phyloP scores from a whole-genome alignment of 2,329 filamentous ascomycete genomes.

The Cytospora piceae region DNA sequence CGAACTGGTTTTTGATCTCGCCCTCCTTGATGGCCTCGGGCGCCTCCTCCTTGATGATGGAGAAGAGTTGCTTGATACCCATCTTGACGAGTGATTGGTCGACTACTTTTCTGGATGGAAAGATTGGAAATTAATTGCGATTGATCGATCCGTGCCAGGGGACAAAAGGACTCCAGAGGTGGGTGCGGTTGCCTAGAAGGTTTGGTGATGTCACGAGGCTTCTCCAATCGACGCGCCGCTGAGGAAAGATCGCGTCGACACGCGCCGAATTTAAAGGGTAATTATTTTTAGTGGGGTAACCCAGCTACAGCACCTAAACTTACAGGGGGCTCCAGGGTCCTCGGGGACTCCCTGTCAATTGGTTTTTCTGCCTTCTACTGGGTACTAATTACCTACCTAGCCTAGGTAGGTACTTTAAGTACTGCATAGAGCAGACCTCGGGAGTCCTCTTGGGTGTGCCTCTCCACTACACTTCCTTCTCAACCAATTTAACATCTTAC shows the following conservation, averaged over 20 bases:
- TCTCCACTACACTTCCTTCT: too few species aligned
- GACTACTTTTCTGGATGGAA: not conserved
- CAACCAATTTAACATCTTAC: too few species aligned
- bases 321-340: not conserved
- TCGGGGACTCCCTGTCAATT: not conserved
- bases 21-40: constrained; percentile 95
- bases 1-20: constrained; percentile 99
- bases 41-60: constrained; percentile 87
- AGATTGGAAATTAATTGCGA: not conserved
- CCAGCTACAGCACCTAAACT: not conserved
- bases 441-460: too few species aligned
- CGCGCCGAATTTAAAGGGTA: constrained; percentile 14
- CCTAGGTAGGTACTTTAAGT: too few species aligned
- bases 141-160: not conserved
- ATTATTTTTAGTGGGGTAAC: constrained; percentile 16
- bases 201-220: constrained; percentile 34
- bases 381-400: not conserved
- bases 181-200: constrained; percentile 2
- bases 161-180: not conserved
- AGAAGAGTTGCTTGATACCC: constrained; percentile 75
- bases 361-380: not conserved
- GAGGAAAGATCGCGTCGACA: constrained; percentile 25
- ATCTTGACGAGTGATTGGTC: constrained; percentile 43
- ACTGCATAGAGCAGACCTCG: too few species aligned
- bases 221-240: constrained; percentile 28